Base-by-base conservation (phyloP, 2,329 filamentous ascomycete species). In the Phyllosticta paracitricarpa region DNA sequence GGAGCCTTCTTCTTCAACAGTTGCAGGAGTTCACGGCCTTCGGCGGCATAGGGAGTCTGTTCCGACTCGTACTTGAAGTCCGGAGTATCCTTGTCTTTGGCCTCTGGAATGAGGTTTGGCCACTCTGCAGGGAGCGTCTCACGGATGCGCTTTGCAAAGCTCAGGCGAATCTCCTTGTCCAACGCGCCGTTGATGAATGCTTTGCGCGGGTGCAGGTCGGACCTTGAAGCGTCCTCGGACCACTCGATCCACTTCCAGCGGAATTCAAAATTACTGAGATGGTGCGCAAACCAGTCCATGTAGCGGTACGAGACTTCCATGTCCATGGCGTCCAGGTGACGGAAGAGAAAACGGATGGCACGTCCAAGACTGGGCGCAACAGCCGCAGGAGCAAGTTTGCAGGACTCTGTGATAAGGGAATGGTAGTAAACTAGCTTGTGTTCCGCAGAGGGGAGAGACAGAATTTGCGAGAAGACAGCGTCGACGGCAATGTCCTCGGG, bases 171-270 rank as follows among this genome's bases (percentile, higher is more conserved):
- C 77, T 99, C 94, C 78, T 97, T 97, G 71, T 99, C 94, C 62
- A 99, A 77, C 3, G 91, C 88, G 22, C 91, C 93, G 59, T 87
- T 81, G 65, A 99, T 94, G 75, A 99, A 97, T 33, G 93, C 90
- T 76, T 97, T 97, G 77, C 87, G 89, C 1, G 94, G 92, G 71
- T 96, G 85, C 35, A 94, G 77, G 63, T 87, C 80, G 0, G 89
- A 83, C 26, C 95, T 81, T 53, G 85, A 81, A 17, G 96, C 85
- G 71, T 97, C 91, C 17, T 92, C 90, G 56, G 89, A 82, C 94
- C 94, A 99, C 77, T 99, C 94, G 17, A 89, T 87, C 94, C 94
- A 99, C 76, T 97, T 97, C 94, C 94, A 99, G 9, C 94, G 94
- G 73, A 97, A 99, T 59, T 96, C 94, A 72, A 99, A 99, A 77